A percentile compares a stretch with the other conserved stretches of the same genome.
These are phyloP conservation scores for Leishmania aethiopica DNA, from an alignment of 208 protist genomes.

Conservation along the genomic window DNA sequence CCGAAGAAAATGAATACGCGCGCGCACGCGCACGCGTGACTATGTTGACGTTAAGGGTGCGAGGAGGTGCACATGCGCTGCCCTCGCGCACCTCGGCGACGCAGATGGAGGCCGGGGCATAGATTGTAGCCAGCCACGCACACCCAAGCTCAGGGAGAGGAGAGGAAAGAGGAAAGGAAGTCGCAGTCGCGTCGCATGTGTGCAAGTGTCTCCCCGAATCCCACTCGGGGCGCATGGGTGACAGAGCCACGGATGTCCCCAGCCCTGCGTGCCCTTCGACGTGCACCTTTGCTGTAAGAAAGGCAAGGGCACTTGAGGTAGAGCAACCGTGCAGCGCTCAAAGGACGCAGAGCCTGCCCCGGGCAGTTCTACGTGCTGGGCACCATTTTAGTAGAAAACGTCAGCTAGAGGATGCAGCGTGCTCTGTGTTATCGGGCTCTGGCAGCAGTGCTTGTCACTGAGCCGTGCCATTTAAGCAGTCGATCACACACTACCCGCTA, in stretches of 20 bases:
- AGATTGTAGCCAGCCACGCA: background rate
- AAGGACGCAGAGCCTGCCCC: background rate
- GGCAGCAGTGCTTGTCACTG: background rate
- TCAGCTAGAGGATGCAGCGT: background rate
- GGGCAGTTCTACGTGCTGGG: background rate
- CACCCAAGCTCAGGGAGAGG: background rate
- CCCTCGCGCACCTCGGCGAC: background rate
- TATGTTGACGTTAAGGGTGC: background rate
- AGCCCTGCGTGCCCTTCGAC: background rate
- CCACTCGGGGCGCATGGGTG: background rate
- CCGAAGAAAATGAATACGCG: background rate
- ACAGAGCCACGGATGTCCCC: background rate
- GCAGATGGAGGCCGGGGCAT: background rate
- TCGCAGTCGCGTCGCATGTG: background rate
- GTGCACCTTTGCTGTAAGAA: background rate
- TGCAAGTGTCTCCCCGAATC: background rate
- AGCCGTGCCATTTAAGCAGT: background rate
- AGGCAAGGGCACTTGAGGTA: background rate
- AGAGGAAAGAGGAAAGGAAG: background rate
- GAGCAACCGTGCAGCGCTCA: background rate
- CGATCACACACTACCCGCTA: background rate
- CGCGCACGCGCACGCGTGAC: background rate
- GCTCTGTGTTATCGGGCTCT: background rate
- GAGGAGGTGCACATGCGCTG: background rate
- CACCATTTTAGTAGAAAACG: background rate